phyloP scores from a whole-genome alignment of 2,329 filamentous ascomycete species.

The Sodiomyces alkalinus region DNA sequence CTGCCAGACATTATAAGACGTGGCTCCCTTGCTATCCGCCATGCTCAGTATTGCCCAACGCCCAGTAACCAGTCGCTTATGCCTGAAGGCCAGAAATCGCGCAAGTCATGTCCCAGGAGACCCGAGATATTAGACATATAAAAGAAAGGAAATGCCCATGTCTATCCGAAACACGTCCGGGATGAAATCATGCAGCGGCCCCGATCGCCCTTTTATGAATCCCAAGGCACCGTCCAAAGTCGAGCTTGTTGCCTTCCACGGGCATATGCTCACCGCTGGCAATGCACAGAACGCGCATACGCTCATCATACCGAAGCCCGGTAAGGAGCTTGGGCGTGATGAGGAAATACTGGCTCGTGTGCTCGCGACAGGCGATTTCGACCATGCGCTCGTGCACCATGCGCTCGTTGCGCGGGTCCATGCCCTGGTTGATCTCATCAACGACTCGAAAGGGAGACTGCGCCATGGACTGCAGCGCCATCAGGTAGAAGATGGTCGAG shows the following conservation, averaged over 20 bases:
- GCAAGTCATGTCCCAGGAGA: too few relatives aligned
- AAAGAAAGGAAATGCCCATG: neutral
- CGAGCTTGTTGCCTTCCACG: constrained; percentile 31
- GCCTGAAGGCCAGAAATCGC: too few relatives aligned
- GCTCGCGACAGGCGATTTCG: constrained; percentile 80
- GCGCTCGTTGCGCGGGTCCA: constrained; percentile 96
- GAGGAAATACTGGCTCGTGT: constrained; percentile 79
- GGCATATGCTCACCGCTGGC: constrained; percentile 70
- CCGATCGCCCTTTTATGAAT: constrained; percentile 18
- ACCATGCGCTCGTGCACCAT: constrained; percentile 98
- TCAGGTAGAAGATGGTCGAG: constrained; percentile 96
- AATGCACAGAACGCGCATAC: constrained; percentile 91
- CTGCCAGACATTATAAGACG: too few relatives aligned
- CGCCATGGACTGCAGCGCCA: constrained; percentile 89
- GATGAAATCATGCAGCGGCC: neutral
- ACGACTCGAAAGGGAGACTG: constrained; percentile 94
- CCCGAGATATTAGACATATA: too few relatives aligned
- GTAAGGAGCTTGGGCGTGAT: constrained; percentile 92
- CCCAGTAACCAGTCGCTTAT: too few relatives aligned
- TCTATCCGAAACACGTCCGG: neutral
- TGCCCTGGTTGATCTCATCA: constrained; percentile 98
- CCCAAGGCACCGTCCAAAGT: constrained; percentile 30
- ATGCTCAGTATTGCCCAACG: too few relatives aligned
- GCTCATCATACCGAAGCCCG: constrained; percentile 68
- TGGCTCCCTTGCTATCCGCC: too few relatives aligned